These are phyloP conservation scores for Candida boidinii DNA, from an alignment of 805 yeast genomes.

Conservation along the genomic window DNA sequence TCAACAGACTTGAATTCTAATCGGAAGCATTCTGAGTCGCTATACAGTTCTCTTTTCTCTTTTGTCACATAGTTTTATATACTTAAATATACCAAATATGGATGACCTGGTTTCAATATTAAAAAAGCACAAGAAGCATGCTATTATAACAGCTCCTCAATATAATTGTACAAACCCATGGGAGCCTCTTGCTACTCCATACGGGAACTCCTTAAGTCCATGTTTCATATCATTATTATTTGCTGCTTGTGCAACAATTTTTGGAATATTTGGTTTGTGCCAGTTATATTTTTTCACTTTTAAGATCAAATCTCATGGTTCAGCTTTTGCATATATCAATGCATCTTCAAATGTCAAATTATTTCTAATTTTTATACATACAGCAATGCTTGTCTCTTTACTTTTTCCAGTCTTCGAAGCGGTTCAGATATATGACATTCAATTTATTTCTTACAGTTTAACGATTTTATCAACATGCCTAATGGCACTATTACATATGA, in stretches of 20 bases:
- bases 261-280: constrained; percentile 11
- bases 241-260: constrained; percentile 4
- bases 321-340: neutral
- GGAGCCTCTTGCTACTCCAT: constrained; percentile 15
- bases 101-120: too few species aligned
- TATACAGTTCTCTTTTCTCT: too few species aligned
- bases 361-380: constrained; percentile 7
- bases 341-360: constrained; percentile 8
- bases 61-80: too few species aligned
- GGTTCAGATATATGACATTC: neutral
- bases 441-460: neutral
- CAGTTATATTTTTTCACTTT: constrained; percentile 10
- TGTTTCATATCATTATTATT: constrained; percentile 20
- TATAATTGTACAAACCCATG: constrained; percentile 7
- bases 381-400: constrained; percentile 3
- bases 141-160: neutral
- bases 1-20: too few species aligned
- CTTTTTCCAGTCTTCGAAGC: constrained; percentile 4
- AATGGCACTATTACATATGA: constrained; percentile 28
- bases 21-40: too few species aligned
- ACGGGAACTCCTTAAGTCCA: constrained; percentile 19
- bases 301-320: constrained; percentile 8
- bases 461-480: constrained; percentile 1
- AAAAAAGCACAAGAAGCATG: neutral
- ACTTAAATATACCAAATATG: too few species aligned